Evolutionary conservation across 768 basidiomycete genomes (phyloP).

Genomic region (Tulasnella sp.): DNA sequence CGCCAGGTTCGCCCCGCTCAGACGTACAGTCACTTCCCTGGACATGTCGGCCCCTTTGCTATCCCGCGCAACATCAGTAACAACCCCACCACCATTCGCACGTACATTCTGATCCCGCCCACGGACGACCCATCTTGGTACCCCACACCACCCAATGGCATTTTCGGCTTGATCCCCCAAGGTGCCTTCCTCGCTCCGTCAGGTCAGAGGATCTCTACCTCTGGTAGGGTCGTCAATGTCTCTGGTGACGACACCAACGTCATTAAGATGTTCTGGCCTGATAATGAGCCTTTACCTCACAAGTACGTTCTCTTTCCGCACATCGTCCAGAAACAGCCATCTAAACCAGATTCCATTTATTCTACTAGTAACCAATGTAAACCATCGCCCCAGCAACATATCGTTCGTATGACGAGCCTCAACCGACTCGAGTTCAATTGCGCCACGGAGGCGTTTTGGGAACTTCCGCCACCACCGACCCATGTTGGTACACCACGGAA

Average conservation of each 20-base stretch:
- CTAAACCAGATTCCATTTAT: background rate
- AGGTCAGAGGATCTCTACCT: slow-evolving; percentile 62
- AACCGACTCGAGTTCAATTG: too few relatives aligned
- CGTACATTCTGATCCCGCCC: too few relatives aligned
- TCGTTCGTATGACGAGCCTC: too few relatives aligned
- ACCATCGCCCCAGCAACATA: too few relatives aligned
- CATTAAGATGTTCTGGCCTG: slow-evolving; percentile 85
- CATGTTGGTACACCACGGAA: background rate
- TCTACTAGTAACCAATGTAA: too few relatives aligned
- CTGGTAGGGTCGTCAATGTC: slow-evolving; percentile 71
- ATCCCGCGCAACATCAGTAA: slow-evolving; percentile 38
- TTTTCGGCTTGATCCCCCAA: too few relatives aligned
- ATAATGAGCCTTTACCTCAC: slow-evolving; percentile 76
- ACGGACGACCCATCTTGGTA: too few relatives aligned
- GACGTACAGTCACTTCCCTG: background rate
- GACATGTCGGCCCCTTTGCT: slow-evolving; percentile 30
- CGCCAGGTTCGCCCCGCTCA: background rate
- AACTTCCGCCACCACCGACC: too few relatives aligned
- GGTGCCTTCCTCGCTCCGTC: slow-evolving; percentile 59
- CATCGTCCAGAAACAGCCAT: background rate
- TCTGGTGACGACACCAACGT: slow-evolving; percentile 60
- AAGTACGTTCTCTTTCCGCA: slow-evolving; percentile 52
- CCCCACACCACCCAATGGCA: too few relatives aligned
- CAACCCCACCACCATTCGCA: slow-evolving; percentile 10
- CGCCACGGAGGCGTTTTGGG: too few relatives aligned